Conservation (phyloP, 1,284 basidiomycete species). For the Boletellus sp. region DNA sequence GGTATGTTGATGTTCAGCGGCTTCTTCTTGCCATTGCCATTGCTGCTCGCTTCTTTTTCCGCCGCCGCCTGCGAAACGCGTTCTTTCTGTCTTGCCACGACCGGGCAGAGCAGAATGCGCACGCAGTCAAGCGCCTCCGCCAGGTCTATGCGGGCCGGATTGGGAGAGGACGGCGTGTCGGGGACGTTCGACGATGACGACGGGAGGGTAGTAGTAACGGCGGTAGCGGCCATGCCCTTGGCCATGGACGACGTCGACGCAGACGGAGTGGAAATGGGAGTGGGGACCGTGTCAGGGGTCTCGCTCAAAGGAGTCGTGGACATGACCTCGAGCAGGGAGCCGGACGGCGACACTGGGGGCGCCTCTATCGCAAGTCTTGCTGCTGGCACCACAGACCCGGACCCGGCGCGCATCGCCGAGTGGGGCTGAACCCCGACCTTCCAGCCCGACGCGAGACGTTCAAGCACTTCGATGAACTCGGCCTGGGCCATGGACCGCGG, state of each 20-base stretch:
- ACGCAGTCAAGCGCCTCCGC: slow-evolving; percentile 55
- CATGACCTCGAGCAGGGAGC: slow-evolving; percentile 19
- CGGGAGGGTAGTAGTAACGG: background rate
- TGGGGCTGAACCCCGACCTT: slow-evolving; percentile 55
- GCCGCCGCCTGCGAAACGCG: slow-evolving; percentile 47
- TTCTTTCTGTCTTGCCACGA: slow-evolving; percentile 55
- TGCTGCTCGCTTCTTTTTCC: slow-evolving; percentile 43
- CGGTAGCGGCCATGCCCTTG: slow-evolving; percentile 9
- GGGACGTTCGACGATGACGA: too few species aligned
- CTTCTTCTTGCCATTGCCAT: slow-evolving; percentile 43
- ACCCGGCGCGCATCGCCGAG: slow-evolving; percentile 38
- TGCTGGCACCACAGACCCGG: slow-evolving; percentile 27
- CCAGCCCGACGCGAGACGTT: slow-evolving; percentile 73
- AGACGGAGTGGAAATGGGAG: slow-evolving; percentile 7
- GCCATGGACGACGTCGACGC: slow-evolving; percentile 23
- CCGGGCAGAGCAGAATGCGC: slow-evolving; percentile 67
- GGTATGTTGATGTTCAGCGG: slow-evolving; percentile 71
- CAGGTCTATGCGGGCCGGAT: slow-evolving; percentile 35
- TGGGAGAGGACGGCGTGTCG: slow-evolving; percentile 18
- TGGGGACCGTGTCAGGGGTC: slow-evolving; percentile 12
- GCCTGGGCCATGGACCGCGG: slow-evolving; percentile 82
- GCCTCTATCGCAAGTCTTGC: slow-evolving; percentile 41
- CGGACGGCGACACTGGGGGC: slow-evolving; percentile 29
- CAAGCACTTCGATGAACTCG: slow-evolving; percentile 77
- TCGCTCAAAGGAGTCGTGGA: slow-evolving; percentile 24